These are phyloP conservation scores for Yamadazyma laniorum DNA, from an alignment of 805 yeast genomes.

Conservation along the genomic window DNA sequence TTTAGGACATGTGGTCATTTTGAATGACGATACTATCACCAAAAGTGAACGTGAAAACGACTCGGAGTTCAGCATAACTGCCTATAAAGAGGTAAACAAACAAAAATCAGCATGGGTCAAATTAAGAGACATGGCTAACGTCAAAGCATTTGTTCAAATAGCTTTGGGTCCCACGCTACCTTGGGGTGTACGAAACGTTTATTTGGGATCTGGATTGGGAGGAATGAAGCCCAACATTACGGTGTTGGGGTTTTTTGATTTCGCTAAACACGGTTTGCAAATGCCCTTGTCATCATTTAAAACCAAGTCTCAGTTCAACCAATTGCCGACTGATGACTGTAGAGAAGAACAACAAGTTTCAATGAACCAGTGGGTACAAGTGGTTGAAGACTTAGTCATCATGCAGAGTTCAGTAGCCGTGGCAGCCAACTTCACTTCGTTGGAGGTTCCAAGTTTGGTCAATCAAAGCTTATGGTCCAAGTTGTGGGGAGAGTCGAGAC, in stretches of 20 bases:
- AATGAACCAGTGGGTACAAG: slow-evolving; percentile 84
- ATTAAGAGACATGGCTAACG: slow-evolving; percentile 69
- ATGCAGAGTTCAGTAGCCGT: slow-evolving; percentile 92
- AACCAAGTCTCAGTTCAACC: slow-evolving; percentile 18
- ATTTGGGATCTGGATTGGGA: slow-evolving; percentile 92
- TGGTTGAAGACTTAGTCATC: slow-evolving; percentile 83
- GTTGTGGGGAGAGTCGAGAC: slow-evolving; percentile 5
- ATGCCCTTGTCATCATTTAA: slow-evolving; percentile 23
- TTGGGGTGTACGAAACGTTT: slow-evolving; percentile 95
- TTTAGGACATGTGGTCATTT: slow-evolving; percentile 84
- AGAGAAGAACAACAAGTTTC: slow-evolving; percentile 67
- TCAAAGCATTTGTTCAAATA: slow-evolving; percentile 93
- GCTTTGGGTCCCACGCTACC: slow-evolving; percentile 82
- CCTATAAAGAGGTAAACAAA: slow-evolving; percentile 64
- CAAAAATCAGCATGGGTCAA: slow-evolving; percentile 83
- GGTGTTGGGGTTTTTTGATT: slow-evolving; percentile 84
- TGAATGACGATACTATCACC: slow-evolving; percentile 37
- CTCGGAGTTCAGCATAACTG: slow-evolving; percentile 32
- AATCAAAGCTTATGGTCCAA: slow-evolving; percentile 14
- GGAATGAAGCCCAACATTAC: slow-evolving; percentile 98
- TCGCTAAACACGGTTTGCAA: slow-evolving; percentile 41
- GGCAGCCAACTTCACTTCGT: slow-evolving; percentile 77
- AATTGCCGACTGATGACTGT: slow-evolving; percentile 77
- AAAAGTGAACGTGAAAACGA: slow-evolving; percentile 44
- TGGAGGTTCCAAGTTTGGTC: slow-evolving; percentile 59